Conservation (phyloP, 2,329 filamentous ascomycete species). For the Xenoacremonium recifei region DNA sequence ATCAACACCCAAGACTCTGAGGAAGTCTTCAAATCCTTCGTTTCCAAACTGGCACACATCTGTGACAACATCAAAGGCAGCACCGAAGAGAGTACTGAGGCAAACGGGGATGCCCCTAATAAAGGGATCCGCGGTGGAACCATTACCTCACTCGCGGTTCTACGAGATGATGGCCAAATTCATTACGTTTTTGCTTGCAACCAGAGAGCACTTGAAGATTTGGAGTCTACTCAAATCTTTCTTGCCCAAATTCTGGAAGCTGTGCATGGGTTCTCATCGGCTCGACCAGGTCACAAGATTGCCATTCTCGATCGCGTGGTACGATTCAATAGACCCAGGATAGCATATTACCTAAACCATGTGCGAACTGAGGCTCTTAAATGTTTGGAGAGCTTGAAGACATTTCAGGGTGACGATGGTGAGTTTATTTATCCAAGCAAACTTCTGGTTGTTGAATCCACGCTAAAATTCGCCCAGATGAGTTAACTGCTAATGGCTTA, state of each 20-base stretch:
- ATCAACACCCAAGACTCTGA: conserved; percentile 4
- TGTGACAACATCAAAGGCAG: conserved; percentile 8
- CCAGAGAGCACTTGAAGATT: conserved; percentile 5
- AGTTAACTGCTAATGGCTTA: too few species aligned
- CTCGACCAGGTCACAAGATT: neutral
- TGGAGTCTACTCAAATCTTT: conserved; percentile 5
- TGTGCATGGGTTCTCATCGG: neutral
- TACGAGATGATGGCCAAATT: conserved; percentile 12
- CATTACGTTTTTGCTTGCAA: conserved; percentile 28
- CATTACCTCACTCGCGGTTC: conserved; percentile 22
- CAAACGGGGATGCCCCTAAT: too few species aligned
- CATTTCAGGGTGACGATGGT: too few species aligned
- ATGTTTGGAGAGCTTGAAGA: too few species aligned
- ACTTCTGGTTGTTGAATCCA: too few species aligned
- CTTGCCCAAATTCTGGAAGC: conserved; percentile 3
- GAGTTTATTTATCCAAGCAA: too few species aligned
- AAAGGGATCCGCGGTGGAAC: conserved; percentile 3
- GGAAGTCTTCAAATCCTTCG: conserved; percentile 10
- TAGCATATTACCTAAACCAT: conserved; percentile 4
- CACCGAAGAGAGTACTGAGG: too few species aligned
- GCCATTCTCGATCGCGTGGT: conserved; percentile 6
- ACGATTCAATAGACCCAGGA: conserved; percentile 8
- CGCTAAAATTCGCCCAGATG: too few species aligned
- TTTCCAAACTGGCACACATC: conserved; percentile 15
- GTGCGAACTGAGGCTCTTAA: neutral